A percentile compares a stretch with the other conserved stretches of the same genome.
phyloP scores from a whole-genome alignment of 2,329 filamentous ascomycete species.

The Emydomyces testavorans region DNA sequence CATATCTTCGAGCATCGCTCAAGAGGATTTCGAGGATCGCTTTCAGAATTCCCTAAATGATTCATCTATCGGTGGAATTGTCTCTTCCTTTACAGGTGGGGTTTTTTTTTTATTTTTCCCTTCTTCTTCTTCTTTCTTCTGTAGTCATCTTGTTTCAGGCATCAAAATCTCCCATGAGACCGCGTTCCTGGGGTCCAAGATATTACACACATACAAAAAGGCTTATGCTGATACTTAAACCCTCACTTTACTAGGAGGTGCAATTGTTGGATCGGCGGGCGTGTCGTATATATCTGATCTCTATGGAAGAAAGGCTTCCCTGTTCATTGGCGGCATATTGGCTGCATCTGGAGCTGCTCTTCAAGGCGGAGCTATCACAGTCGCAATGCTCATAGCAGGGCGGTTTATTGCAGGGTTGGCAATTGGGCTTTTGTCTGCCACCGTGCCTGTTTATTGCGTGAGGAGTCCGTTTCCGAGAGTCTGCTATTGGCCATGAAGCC shows the following conservation, averaged over 20 bases:
- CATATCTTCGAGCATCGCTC: conserved; percentile 29
- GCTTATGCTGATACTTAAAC: not conserved
- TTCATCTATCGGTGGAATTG: conserved; percentile 29
- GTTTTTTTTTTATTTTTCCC: too few species aligned
- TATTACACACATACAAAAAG: not conserved
- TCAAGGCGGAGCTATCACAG: conserved; percentile 28
- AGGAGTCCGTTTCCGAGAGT: conserved; percentile 11
- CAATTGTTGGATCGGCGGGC: conserved; percentile 29
- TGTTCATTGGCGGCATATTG: conserved; percentile 28
- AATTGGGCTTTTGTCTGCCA: conserved; percentile 39
- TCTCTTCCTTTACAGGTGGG: conserved; percentile 31
- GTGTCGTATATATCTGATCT: conserved; percentile 27
- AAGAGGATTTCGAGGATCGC: conserved; percentile 24
- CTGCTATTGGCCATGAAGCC: not conserved
- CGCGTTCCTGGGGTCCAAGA: not conserved
- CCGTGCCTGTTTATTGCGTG: conserved; percentile 39
- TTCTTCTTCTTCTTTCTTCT: too few species aligned
- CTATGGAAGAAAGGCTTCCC: conserved; percentile 25
- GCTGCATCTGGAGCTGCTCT: conserved; percentile 27
- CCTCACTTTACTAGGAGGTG: conserved; percentile 23
- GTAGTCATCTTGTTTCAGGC: not conserved
- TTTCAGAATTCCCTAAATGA: conserved; percentile 26
- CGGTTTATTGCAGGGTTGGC: conserved; percentile 41
- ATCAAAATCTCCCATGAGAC: not conserved
- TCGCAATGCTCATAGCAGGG: conserved; percentile 40